Base-by-base conservation (phyloP, 2,329 filamentous ascomycete genomes). In the Trichoderma sp. region DNA sequence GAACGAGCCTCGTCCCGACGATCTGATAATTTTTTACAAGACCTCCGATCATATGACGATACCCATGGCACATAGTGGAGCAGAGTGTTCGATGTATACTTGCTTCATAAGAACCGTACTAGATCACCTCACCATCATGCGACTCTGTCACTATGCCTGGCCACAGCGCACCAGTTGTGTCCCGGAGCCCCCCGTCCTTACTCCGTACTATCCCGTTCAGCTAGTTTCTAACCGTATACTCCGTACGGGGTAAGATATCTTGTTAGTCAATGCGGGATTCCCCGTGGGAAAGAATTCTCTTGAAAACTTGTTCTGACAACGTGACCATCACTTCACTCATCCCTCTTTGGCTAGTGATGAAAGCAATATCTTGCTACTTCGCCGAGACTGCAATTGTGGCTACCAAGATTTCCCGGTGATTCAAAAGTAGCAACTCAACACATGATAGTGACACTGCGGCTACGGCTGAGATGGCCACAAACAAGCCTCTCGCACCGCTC, bases 91-190 rank as follows among this genome's bases (percentile, higher is more conserved):
- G 55, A 43, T 35, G 6, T 52, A 16, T 52, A 21, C 53, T 21
- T 31, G 29, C 35, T 8, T n/a, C 37, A 16, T 59, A 29, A 59
- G 29, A 40, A 14, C 24, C 13, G 21, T n/a, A 31, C 40, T 19
- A 52, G 64, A 67, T 67, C 64, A 67, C 55, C 64, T 67, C 64
- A 67, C 40, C 56, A 59, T 67, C 64, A 67, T n/a, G 55, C 55
- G 40, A 67, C 59, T 29, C 35, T 19, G 16, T 27, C 37, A 52
- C 37, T 31, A 16, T 21, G 55, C 27, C 52, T 21, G 21, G n/a
- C 31, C 5, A 29, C 55, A 56, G 24, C 49, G 63, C 29, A 66
- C n/a, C 64, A 40, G 5, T 37, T 29, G 27, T 37, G n/a, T 58
- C 55, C 62, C 55, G 29, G 64, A 29, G n/a, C 21, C 24, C 16